phyloP scores from a whole-genome alignment of 257 asterid species.

The Solanum medicagineum region DNA sequence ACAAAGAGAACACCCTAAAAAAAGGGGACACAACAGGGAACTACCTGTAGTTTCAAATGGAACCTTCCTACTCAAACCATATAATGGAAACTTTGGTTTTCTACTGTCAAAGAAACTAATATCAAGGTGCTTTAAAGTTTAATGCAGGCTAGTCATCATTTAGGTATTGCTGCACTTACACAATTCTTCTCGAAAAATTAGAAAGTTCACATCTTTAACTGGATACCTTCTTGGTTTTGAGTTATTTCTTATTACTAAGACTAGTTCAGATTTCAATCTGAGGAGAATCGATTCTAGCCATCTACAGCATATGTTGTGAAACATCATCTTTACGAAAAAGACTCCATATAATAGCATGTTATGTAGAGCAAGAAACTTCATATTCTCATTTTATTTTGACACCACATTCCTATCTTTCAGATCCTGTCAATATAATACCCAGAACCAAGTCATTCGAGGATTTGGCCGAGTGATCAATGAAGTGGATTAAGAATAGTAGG shows the following conservation, averaged over 20 bases:
- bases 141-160: background rate
- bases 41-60: background rate
- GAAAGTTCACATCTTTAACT: background rate
- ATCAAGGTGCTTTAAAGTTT: background rate
- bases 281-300: background rate
- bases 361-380: background rate
- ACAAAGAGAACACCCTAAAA: background rate
- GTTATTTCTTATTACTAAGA: background rate
- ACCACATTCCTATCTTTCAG: background rate
- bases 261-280: background rate
- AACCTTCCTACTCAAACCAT: background rate
- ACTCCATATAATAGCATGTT: background rate
- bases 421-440: background rate
- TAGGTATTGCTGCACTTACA: background rate
- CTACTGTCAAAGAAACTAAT: background rate
- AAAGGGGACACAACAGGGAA: background rate
- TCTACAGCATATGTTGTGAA: background rate
- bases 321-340: background rate
- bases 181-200: background rate
- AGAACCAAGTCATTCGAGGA: background rate
- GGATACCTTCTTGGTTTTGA: background rate
- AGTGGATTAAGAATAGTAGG: too few relatives aligned
- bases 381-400: background rate
- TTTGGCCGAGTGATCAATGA: too few relatives aligned
- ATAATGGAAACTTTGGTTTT: background rate